Evolutionary conservation across 306 rosid genomes (phyloP).

Genomic region (Lablab purpureus): DNA sequence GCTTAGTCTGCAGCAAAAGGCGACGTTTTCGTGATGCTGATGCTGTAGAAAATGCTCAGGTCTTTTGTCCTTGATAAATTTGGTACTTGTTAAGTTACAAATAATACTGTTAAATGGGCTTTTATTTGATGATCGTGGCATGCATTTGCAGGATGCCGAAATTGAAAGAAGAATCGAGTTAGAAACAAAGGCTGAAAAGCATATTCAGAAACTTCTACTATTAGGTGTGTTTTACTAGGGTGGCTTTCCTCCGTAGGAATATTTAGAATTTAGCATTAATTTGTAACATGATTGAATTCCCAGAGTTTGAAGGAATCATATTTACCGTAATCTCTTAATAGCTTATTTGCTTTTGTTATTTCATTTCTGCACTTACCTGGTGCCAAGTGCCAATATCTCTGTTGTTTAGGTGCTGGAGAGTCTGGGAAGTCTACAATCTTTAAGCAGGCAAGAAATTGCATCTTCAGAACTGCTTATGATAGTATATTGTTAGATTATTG

Average conservation of each 20-base stretch:
- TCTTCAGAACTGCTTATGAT: neutral
- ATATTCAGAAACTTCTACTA: slow-evolving; percentile 92
- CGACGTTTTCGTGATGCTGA: slow-evolving; percentile 73
- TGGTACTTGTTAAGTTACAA: slow-evolving; percentile 7
- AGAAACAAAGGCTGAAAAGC: slow-evolving; percentile 95
- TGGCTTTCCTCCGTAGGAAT: slow-evolving; percentile 14
- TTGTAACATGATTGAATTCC: neutral
- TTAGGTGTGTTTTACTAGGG: slow-evolving; percentile 65
- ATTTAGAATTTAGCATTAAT: slow-evolving; percentile 16
- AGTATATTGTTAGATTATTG: slow-evolving; percentile 17
- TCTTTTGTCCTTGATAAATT: slow-evolving; percentile 41
- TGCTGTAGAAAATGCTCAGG: slow-evolving; percentile 86
- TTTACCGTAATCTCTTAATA: slow-evolving; percentile 6
- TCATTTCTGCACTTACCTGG: slow-evolving; percentile 22
- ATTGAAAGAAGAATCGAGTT: slow-evolving; percentile 92
- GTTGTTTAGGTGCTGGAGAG: slow-evolving; percentile 84
- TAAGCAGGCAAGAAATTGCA: slow-evolving; percentile 75
- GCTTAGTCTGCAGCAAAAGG: slow-evolving; percentile 88
- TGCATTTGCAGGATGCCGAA: slow-evolving; percentile 83
- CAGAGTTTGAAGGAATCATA: slow-evolving; percentile 22
- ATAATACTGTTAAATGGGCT: slow-evolving; percentile 23
- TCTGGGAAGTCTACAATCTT: slow-evolving; percentile 97
- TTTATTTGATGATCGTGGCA: slow-evolving; percentile 37
- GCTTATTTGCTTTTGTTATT: slow-evolving; percentile 10
- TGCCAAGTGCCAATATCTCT: slow-evolving; percentile 1